Conservation (phyloP, 2,329 filamentous ascomycete genomes). For the Mycosphaerella sp. region DNA sequence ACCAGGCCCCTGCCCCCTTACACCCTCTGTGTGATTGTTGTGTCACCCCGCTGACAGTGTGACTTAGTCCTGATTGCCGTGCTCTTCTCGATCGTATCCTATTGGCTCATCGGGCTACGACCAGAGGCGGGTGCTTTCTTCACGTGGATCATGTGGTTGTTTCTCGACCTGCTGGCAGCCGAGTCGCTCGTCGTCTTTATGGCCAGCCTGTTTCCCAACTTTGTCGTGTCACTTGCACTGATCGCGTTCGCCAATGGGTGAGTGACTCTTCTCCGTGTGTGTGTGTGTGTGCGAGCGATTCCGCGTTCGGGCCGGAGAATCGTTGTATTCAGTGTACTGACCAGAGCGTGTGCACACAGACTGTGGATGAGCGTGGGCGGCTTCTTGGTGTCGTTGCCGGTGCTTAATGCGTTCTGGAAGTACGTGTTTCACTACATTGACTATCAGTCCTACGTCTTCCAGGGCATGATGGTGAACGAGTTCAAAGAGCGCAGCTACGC, state of each 20-base stretch:
- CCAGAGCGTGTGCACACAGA: neutral
- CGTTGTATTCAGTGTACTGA: conserved; percentile 1
- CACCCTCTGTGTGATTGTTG: neutral
- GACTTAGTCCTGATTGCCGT: conserved; percentile 59
- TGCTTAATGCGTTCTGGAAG: conserved; percentile 76
- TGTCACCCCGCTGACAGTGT: conserved; percentile 18
- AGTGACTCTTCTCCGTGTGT: neutral
- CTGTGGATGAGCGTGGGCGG: conserved; percentile 84
- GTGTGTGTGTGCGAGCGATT: neutral
- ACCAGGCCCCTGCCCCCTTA: neutral
- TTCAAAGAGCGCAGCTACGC: conserved; percentile 59
- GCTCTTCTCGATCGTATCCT: conserved; percentile 66
- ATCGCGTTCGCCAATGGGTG: conserved; percentile 76
- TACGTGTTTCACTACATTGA: conserved; percentile 88
- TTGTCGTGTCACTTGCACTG: conserved; percentile 70
- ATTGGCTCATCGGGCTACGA: conserved; percentile 72
- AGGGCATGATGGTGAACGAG: conserved; percentile 92
- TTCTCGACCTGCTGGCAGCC: conserved; percentile 73
- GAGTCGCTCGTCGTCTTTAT: conserved; percentile 77
- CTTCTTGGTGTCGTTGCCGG: conserved; percentile 66
- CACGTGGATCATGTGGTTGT: conserved; percentile 74
- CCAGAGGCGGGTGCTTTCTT: conserved; percentile 61
- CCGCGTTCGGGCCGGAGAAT: too few relatives aligned
- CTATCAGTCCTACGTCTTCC: conserved; percentile 79
- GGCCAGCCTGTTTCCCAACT: conserved; percentile 65